Base-by-base conservation (phyloP, 345 rosid species). In the Bretschneidera sinensis region DNA sequence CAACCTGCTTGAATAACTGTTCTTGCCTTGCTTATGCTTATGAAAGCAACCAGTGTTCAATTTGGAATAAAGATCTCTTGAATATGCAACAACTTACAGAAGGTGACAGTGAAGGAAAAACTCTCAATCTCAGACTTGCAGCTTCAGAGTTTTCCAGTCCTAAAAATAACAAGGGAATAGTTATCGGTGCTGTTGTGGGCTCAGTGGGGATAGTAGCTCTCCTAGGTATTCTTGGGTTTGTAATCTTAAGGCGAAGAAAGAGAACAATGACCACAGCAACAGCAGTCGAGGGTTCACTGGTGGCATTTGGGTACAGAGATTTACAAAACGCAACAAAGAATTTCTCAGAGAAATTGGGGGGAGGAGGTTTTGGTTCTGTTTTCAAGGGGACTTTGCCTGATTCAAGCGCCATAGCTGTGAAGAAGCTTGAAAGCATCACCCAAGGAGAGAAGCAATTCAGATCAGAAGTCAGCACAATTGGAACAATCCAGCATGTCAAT, bases 381-480 rank as follows among this genome's bases (percentile, higher is more conserved):
- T 88, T 91, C 62, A 91, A 83, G 69, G 95, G 98, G 4, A 57
- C 55, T 10, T 67, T 91, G 72, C 76, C 83, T 0, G 92, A 81
- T 72, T 80, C 91, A n/a, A 74, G 74, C 55, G 74, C 60, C 63
- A 69, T 91, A 47, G 98, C 92, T 0, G 95, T 83, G 75, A 91
- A 91, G 80, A 85, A 78, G 82, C 96, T 91, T 6, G 87, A 88
- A 51, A 55, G 92, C 68, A 64, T 88, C 23, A 73, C 72, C 66
- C 98, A 88, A 76, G 96, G 96, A 6, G 96, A 88, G 80, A 88
- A 91, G 82, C 96, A 91, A 65, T 91, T 91, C 76, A 71, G 94
- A 15, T 67, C 86, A 0, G 96, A 88, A 71, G 91, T 88, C 19
- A 74, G 79, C 58, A 88, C 94, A 0, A 83, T 84, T 28, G 96